Conservation (phyloP, 2,329 filamentous ascomycete genomes). For the Fusarium sp. region DNA sequence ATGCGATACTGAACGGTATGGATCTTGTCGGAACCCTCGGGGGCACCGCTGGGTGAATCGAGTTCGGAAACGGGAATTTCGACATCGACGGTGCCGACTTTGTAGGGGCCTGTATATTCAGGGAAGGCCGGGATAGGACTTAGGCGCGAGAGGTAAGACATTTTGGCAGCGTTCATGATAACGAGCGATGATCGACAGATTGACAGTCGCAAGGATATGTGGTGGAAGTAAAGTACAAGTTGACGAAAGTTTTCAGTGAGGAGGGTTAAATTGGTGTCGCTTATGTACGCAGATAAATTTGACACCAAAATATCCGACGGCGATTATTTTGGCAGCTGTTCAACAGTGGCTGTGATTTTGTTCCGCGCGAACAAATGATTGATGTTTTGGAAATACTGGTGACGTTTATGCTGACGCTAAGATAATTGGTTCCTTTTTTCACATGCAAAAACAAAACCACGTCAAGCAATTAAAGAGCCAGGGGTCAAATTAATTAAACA, state of each 20-base stretch:
- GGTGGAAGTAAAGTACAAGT: neutral
- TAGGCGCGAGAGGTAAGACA: constrained; percentile 65
- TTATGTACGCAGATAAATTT: neutral
- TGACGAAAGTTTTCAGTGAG: no score
- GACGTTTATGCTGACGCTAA: constrained; percentile 4
- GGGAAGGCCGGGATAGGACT: constrained; percentile 80
- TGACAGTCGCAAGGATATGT: neutral
- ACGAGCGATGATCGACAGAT: neutral
- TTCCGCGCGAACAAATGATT: neutral
- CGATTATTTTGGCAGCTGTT: neutral
- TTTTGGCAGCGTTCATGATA: constrained; percentile 50
- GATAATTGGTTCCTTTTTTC: neutral
- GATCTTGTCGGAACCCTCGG: constrained; percentile 67
- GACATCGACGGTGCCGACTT: constrained; percentile 78
- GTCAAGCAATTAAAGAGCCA: neutral
- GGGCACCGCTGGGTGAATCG: constrained; percentile 63
- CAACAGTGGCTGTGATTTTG: neutral
- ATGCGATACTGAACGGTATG: constrained; percentile 83
- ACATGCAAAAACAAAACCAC: neutral
- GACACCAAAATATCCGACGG: neutral
- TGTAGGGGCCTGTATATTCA: constrained; percentile 77
- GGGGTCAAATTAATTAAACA: neutral
- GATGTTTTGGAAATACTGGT: neutral
- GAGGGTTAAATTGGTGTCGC: neutral
- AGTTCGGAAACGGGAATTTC: constrained; percentile 78